Evolutionary conservation across 768 basidiomycete species (phyloP), one percentile per base, ranked within the genome.

Genomic region (Lactarius pseudohatsudake): DNA sequence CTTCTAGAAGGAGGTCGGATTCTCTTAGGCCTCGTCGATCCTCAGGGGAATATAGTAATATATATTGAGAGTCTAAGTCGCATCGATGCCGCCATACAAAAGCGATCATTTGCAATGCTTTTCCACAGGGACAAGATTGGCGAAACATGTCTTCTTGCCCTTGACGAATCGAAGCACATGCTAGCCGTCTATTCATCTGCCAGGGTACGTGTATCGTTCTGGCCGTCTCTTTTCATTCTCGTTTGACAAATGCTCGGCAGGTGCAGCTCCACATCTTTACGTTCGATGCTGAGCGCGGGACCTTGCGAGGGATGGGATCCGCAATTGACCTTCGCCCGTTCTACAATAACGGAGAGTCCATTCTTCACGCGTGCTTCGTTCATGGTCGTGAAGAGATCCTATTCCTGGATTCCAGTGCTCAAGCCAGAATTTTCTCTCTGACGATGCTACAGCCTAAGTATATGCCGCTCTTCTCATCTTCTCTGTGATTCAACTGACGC

Each of bases 401-500:
- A 0, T 71, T 87, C 0, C 74, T 86, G 1, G 86, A 87, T 64
- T 77, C 78, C 1, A 69, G 66, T 2, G 75, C 75, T 2, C 77
- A 78, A 7, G 82, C 78, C 1, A 75, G 85, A 26, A 77, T 87
- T 20, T 87, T 80, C 66, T 87, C 86, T 0, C 67, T 86, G 53
- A 75, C 82, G 0, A 82, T 83, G 0, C 78, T 82, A 62, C 82
- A 85, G 54, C 85, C 84, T 57, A 74, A 86, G 85, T 86, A 69
- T 7, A 11, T 30, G 10, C 5, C 16, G 2, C 43, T 4, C 28
- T 3, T 28, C 10, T 4, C 28, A 10, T 2, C 15, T 28, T 9
- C 11, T 9, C 26, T 22, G 10, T 13, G 11, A 13, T n/a, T 4
- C 22, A 56, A 56, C 41, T 62, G 13, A 45, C 28, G 11, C n/a